Conservation (phyloP, 2,329 filamentous ascomycete species). For the Aspergillus ochraceoroseus region DNA sequence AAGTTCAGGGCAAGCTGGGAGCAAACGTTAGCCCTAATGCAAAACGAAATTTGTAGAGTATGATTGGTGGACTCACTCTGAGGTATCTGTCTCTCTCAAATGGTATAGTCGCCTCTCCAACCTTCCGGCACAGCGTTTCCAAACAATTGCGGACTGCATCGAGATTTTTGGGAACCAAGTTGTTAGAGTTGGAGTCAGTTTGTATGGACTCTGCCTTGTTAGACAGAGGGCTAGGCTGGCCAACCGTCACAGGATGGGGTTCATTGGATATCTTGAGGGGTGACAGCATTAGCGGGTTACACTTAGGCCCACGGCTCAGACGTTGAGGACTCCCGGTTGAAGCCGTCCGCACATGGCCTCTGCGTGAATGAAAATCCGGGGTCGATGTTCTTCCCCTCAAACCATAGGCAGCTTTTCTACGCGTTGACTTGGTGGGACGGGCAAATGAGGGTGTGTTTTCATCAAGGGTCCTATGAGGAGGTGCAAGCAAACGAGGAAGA, state of each 20-base stretch:
- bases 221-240: not conserved
- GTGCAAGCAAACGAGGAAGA: slow-evolving; percentile 7
- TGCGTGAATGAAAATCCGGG: slow-evolving; percentile 9
- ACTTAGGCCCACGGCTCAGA: slow-evolving; percentile 1
- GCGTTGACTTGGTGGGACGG: slow-evolving; percentile 19
- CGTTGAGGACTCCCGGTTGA: slow-evolving; percentile 20
- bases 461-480: slow-evolving; percentile 1
- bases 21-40: slow-evolving; percentile 1
- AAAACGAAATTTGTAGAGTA: not conserved
- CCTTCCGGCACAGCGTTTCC: slow-evolving; percentile 14
- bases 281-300: not conserved
- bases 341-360: slow-evolving; percentile 11
- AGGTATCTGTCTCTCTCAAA: slow-evolving; percentile 17
- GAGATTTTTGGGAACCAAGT: not conserved
- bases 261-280: not conserved
- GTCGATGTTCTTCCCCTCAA: slow-evolving; percentile 1
- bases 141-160: slow-evolving; percentile 10
- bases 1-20: slow-evolving; percentile 16
- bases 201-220: not conserved
- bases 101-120: slow-evolving; percentile 8
- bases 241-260: not conserved
- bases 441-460: slow-evolving; percentile 17
- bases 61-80: too few relatives aligned
- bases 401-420: slow-evolving; percentile 14
- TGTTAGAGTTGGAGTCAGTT: not conserved